Percentiles rank a stretch among this genome's conserved stretches.
Evolutionary conservation across 768 basidiomycete genomes (phyloP).

Genomic region (Kwoniella heveanensis): DNA sequence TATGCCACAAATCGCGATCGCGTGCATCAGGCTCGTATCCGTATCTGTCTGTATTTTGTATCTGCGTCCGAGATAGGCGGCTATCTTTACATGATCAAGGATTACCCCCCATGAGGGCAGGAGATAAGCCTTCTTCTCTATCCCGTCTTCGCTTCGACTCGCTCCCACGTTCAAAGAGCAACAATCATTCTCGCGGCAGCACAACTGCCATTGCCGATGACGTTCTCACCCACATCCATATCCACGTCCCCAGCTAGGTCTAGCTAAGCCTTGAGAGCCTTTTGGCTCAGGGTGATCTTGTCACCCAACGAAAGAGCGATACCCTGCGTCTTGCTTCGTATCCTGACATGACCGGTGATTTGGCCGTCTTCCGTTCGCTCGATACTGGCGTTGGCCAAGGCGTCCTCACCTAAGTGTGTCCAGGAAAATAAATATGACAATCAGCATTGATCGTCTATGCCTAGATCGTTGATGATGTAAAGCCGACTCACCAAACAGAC

Average conservation of each 20-base stretch:
- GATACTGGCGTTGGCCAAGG: conserved; percentile 89
- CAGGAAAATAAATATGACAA: neutral
- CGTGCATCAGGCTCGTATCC: neutral
- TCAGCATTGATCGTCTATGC: neutral
- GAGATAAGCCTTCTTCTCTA: no score
- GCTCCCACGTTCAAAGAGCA: no score
- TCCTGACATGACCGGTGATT: conserved; percentile 90
- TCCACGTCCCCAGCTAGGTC: no score
- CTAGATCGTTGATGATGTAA: neutral
- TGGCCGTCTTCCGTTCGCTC: conserved; percentile 79
- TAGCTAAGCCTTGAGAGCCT: conserved; percentile 22
- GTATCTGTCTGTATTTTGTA: neutral
- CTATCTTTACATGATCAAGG: neutral
- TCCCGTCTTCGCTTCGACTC: neutral
- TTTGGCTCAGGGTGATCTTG: conserved; percentile 43
- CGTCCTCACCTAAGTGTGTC: conserved; percentile 75
- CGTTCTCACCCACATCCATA: no score
- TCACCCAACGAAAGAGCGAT: conserved; percentile 82
- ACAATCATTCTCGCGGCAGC: no score
- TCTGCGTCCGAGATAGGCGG: no score
- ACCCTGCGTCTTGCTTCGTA: conserved; percentile 95
- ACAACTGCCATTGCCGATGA: no score
- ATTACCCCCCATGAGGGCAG: no score
- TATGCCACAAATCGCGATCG: neutral
- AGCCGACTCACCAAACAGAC: conserved; percentile 71